phyloP scores from a whole-genome alignment of 140 eudicot genomes.

The Cichorium intybus region DNA sequence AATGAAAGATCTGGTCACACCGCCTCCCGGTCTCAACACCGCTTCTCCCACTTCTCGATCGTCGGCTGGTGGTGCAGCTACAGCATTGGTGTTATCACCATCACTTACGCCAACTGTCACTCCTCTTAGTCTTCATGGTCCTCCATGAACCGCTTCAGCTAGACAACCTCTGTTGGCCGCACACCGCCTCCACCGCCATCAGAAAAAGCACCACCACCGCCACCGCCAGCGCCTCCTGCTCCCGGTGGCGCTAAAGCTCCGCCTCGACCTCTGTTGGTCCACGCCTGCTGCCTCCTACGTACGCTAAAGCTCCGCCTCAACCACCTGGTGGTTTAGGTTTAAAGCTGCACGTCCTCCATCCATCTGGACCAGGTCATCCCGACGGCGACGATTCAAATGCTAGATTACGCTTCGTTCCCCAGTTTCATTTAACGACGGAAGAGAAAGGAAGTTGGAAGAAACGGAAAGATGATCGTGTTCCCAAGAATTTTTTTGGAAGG shows the following conservation, averaged over 20 bases:
- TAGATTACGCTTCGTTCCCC: no score
- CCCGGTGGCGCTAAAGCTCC: slow-evolving; percentile 33
- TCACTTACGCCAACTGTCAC: not conserved
- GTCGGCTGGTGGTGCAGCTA: not conserved
- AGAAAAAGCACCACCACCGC: slow-evolving; percentile 59
- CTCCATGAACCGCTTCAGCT: not conserved
- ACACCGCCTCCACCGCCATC: slow-evolving; percentile 53
- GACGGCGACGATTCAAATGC: no score
- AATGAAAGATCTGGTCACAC: not conserved
- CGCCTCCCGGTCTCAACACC: not conserved
- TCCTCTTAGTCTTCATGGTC: not conserved
- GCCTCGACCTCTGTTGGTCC: slow-evolving; percentile 66
- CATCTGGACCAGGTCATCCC: no score
- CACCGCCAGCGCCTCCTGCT: slow-evolving; percentile 62
- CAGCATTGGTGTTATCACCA: not conserved
- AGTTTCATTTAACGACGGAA: no score
- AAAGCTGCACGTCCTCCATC: no score
- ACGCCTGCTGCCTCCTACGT: no score
- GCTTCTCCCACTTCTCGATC: not conserved
- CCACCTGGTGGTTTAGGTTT: no score
- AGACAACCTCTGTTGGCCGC: slow-evolving; percentile 26
- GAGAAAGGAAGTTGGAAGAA: no score
- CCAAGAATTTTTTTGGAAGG: no score
- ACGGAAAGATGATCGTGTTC: no score
- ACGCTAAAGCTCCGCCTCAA: no score